Evolutionary conservation across 164 flowering plant species (phyloP), one percentile per base, ranked within the genome.

Genomic region (Tinospora cordifolia): DNA sequence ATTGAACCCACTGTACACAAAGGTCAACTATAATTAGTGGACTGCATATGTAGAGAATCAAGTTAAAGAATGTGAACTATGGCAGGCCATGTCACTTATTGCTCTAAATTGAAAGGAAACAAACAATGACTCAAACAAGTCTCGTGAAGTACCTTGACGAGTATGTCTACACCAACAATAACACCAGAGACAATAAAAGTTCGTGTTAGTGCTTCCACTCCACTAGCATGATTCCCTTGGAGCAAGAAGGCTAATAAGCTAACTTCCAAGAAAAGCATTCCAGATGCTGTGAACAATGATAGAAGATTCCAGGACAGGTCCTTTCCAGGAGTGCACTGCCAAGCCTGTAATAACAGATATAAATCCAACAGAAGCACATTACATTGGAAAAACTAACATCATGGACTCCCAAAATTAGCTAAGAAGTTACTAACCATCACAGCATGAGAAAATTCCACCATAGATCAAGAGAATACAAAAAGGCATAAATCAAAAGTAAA

Each of bases 111-210:
- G 14, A 44, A 11, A 44, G 47, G 60, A 54, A 54, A n/a, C 19
- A 3, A 19, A 54, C 9, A 54, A 49, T 41, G 34, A 34, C 12
- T 21, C 36, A 68, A 54, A 30, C 59, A 34, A 0, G 22, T 54
- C 19, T 51, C 25, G 5, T 19, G 24, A 10, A 54, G 24, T 78
- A 93, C 96, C 97, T 88, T 88, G 44, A 91, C 83, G 66, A 91
- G 79, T 41, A 89, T 49, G 79, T 91, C 97, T 40, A 81, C 67
- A 47, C 87, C 90, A 76, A 91, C 90, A 77, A 90, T 64, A 25
- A 84, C 34, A 57, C 93, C 97, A 9, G 98, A 91, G 70, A 90
- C 72, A 26, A 81, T 72, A 74, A 91, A 91, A 21, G 94, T 87
- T 19, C 87, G 86, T 26, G 90, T 83, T 58, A 93, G 76, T 36